Conservation (phyloP, 306 rosid genomes). For the Argentina anserina region DNA sequence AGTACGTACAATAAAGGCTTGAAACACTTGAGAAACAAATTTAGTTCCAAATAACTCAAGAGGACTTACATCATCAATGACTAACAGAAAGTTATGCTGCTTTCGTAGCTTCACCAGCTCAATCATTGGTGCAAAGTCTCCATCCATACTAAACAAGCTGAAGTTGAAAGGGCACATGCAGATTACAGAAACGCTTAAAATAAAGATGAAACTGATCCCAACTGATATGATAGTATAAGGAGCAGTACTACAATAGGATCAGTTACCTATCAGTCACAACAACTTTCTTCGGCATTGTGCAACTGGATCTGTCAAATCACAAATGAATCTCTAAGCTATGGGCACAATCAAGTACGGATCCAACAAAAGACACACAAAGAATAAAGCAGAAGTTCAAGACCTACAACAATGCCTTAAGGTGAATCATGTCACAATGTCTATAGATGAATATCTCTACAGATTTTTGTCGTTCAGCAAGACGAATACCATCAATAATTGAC, state of each 20-base stretch:
- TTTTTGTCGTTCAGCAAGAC: conserved; percentile 74
- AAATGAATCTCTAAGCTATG: conserved; percentile 9
- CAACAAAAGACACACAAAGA: conserved; percentile 9
- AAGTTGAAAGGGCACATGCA: background rate
- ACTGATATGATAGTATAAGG: background rate
- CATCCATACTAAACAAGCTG: conserved; percentile 99
- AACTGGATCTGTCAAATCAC: conserved; percentile 57
- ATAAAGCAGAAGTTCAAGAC: conserved; percentile 42
- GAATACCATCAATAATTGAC: conserved; percentile 92
- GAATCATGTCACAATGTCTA: conserved; percentile 89
- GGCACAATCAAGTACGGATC: conserved; percentile 15
- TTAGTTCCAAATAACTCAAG: conserved; percentile 1
- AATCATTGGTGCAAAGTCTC: conserved; percentile 83
- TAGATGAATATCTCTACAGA: conserved; percentile 67
- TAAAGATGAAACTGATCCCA: conserved; percentile 5
- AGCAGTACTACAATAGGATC: conserved; percentile 13
- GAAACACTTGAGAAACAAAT: background rate
- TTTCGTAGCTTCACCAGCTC: conserved; percentile 75
- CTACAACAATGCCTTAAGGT: conserved; percentile 71
- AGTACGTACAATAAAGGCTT: background rate
- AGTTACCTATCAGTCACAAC: conserved; percentile 90
- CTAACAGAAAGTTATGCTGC: conserved; percentile 72
- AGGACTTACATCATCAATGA: conserved; percentile 81
- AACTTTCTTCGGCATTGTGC: conserved; percentile 68
- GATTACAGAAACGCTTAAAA: background rate